A percentile compares a stretch with the other conserved stretches of the same genome.
These are phyloP conservation scores for Paragyromitra xinjiangensis DNA, from an alignment of 495 filamentous ascomycete species.

Conservation along the genomic window DNA sequence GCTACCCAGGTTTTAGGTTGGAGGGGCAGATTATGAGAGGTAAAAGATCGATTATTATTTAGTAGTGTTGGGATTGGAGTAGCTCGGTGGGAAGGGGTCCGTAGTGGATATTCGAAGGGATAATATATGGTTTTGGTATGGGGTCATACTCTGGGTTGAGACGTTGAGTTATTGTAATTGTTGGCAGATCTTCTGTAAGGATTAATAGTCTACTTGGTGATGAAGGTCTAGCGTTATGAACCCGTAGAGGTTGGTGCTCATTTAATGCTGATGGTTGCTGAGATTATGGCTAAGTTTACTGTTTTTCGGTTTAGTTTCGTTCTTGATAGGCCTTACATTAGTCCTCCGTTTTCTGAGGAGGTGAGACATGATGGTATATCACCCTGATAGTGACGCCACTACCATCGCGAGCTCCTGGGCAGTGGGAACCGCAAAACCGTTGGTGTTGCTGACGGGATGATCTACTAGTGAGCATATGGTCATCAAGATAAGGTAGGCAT, in stretches of 20 bases:
- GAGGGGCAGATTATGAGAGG: not conserved
- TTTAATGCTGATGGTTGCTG: not conserved
- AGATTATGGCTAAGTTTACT: not conserved
- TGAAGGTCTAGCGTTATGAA: not conserved
- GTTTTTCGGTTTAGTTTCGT: too few relatives aligned
- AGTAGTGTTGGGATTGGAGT: not conserved
- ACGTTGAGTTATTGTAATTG: not conserved
- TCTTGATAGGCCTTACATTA: too few relatives aligned
- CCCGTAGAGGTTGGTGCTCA: not conserved
- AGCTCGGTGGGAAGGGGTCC: not conserved
- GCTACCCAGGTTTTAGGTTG: not conserved
- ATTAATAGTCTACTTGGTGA: not conserved
- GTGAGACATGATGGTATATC: too few relatives aligned
- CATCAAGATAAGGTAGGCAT: not conserved
- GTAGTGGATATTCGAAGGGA: not conserved
- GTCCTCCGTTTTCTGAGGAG: too few relatives aligned
- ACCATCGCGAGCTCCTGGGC: too few relatives aligned
- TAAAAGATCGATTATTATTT: not conserved
- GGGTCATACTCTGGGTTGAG: not conserved
- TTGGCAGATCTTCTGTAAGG: not conserved
- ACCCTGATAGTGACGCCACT: too few relatives aligned
- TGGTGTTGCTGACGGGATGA: too few relatives aligned
- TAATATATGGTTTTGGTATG: not conserved
- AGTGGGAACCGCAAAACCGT: too few relatives aligned
- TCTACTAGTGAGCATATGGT: too few relatives aligned